These are phyloP conservation scores for Lasiodiplodia hormozganensis DNA, from an alignment of 2,329 filamentous ascomycete species.

Conservation along the genomic window DNA sequence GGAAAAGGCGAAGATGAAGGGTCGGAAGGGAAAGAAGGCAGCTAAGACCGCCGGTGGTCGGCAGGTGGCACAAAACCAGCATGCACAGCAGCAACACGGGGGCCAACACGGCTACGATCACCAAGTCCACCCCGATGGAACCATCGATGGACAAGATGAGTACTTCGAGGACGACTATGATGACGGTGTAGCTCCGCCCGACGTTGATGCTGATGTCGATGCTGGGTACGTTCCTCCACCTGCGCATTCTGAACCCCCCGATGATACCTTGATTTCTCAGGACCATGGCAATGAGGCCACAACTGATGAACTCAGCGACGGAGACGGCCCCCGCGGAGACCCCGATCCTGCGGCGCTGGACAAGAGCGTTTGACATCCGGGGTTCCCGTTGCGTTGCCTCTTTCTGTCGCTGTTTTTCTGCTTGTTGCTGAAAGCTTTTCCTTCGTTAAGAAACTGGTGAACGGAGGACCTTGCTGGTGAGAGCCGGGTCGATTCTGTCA, in stretches of 20 bases:
- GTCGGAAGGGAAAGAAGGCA: constrained; percentile 85
- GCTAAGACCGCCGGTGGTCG: constrained; percentile 63
- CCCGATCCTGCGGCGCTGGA: neutral
- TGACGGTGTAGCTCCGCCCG: constrained; percentile 15
- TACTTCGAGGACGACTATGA: constrained; percentile 29
- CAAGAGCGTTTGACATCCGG: constrained; percentile 11
- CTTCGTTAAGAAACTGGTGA: constrained; percentile 9
- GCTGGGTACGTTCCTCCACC: constrained; percentile 25
- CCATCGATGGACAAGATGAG: constrained; percentile 27
- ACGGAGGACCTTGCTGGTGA: neutral
- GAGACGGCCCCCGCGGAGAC: neutral
- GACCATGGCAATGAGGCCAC: constrained; percentile 12
- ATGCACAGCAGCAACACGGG: constrained; percentile 24
- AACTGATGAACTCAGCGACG: constrained; percentile 14
- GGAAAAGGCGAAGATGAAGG: constrained; percentile 94
- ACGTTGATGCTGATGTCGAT: constrained; percentile 20
- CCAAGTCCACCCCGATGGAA: constrained; percentile 20
- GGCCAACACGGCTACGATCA: constrained; percentile 22
- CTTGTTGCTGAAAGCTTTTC: constrained; percentile 14
- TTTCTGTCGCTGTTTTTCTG: constrained; percentile 16
- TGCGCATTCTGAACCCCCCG: constrained; percentile 21
- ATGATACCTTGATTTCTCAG: constrained; percentile 16
- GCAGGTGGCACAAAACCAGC: constrained; percentile 30
- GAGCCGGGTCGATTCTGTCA: neutral
- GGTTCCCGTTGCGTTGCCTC: neutral